phyloP scores from a whole-genome alignment of 2,329 filamentous ascomycete species.

The Anthostomella pinea region DNA sequence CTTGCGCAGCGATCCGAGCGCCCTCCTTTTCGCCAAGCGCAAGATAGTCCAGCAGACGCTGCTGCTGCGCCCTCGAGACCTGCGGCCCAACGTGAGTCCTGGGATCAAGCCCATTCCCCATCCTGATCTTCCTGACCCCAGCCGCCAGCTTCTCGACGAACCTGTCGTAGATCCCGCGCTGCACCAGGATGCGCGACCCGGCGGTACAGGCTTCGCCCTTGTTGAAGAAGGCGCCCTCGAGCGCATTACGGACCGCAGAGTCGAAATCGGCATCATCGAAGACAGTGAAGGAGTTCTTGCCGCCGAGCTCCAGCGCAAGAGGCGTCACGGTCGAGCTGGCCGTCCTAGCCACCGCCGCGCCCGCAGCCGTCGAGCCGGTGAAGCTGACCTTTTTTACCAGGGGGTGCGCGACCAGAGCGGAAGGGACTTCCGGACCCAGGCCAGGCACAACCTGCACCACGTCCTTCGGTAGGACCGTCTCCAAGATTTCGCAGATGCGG shows the following conservation, averaged over 20 bases:
- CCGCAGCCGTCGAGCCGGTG: constrained; percentile 62
- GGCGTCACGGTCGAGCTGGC: constrained; percentile 74
- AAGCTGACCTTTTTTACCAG: constrained; percentile 78
- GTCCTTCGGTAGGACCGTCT: constrained; percentile 1
- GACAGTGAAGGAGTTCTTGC: constrained; percentile 76
- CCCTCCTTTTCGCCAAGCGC: constrained; percentile 59
- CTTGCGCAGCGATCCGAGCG: constrained; percentile 56
- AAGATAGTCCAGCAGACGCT: constrained; percentile 80
- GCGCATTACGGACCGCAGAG: constrained; percentile 71
- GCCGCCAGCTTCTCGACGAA: constrained; percentile 69
- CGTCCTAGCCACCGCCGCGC: constrained; percentile 53
- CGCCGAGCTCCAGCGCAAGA: constrained; percentile 73
- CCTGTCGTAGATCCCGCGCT: constrained; percentile 80
- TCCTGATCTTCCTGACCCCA: constrained; percentile 56
- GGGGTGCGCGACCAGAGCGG: constrained; percentile 71
- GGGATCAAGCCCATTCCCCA: constrained; percentile 74
- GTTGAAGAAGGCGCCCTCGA: constrained; percentile 63
- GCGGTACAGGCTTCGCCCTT: constrained; percentile 66
- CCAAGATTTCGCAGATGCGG: constrained; percentile 3
- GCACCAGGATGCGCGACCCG: constrained; percentile 77
- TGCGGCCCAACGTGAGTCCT: constrained; percentile 85
- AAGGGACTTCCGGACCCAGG: constrained; percentile 73
- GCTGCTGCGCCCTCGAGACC: constrained; percentile 75
- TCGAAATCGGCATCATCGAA: constrained; percentile 75
- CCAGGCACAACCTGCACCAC: constrained; percentile 68